Percentiles rank a stretch among this genome's conserved stretches.
phyloP scores from a whole-genome alignment of 805 yeast species.

The Kluyveromyces aestuarii region DNA sequence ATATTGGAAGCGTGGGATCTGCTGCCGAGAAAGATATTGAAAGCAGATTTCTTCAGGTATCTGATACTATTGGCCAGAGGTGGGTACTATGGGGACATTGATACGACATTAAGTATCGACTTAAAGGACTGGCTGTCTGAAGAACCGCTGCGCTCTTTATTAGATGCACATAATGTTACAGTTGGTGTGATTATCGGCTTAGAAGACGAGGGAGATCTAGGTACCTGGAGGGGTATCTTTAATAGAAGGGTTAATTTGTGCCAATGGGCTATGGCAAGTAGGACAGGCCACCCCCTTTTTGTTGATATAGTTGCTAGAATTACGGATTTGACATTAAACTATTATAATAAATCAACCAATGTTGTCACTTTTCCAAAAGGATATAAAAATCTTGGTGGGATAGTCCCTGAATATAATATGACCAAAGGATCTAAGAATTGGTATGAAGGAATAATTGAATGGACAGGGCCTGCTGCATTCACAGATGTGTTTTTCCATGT shows the following conservation, averaged over 20 bases:
- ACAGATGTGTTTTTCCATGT: slow-evolving; percentile 39
- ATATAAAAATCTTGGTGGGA: slow-evolving; percentile 1
- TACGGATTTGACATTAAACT: slow-evolving; percentile 39
- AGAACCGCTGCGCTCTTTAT: slow-evolving; percentile 17
- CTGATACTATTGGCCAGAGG: slow-evolving; percentile 43
- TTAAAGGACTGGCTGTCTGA: slow-evolving; percentile 54
- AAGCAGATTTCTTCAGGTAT: slow-evolving; percentile 49
- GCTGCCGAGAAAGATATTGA: slow-evolving; percentile 42
- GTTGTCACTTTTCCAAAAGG: slow-evolving; percentile 7
- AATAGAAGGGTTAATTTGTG: slow-evolving; percentile 51
- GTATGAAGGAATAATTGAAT: slow-evolving; percentile 29
- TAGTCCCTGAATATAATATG: slow-evolving; percentile 1
- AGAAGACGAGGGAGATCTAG: slow-evolving; percentile 44
- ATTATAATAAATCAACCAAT: slow-evolving; percentile 27
- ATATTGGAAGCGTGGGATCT: slow-evolving; percentile 39
- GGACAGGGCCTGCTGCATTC: slow-evolving; percentile 48
- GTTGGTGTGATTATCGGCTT: slow-evolving; percentile 48
- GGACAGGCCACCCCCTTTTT: slow-evolving; percentile 52
- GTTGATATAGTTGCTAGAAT: slow-evolving; percentile 46
- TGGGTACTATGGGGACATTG: slow-evolving; percentile 57
- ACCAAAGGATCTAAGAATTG: slow-evolving; percentile 1
- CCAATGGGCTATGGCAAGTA: slow-evolving; percentile 53
- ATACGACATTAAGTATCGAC: slow-evolving; percentile 46
- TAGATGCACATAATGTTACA: slow-evolving; percentile 23
- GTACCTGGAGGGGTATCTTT: slow-evolving; percentile 44